These are phyloP conservation scores for Iris macrosiphon DNA, from an alignment of 106 monocot genomes.

Conservation along the genomic window DNA sequence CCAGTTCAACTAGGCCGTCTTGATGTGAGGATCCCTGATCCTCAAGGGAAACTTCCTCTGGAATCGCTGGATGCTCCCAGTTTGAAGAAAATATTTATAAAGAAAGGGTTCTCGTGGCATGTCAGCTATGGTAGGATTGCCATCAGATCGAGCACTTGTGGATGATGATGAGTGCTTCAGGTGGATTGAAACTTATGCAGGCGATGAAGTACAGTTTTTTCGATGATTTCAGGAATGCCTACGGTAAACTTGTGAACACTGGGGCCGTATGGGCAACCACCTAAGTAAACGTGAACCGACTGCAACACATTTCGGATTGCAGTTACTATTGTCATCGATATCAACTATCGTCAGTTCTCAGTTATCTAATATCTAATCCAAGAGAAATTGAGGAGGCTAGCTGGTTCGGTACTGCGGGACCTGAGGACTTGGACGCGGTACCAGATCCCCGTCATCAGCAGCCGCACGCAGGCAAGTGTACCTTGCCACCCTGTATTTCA, in stretches of 20 bases:
- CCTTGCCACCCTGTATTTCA: no score
- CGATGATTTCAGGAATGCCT: slow-evolving; percentile 59
- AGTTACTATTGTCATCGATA: no score
- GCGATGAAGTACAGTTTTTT: slow-evolving; percentile 60
- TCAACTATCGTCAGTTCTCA: no score
- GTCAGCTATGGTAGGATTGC: slow-evolving; percentile 84
- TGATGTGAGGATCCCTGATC: slow-evolving; percentile 74
- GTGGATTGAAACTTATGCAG: slow-evolving; percentile 77
- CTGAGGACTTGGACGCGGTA: no score
- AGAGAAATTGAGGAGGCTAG: no score
- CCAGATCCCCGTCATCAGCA: no score
- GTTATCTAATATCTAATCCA: no score
- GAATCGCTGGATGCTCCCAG: slow-evolving; percentile 69
- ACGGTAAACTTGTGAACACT: slow-evolving; percentile 66
- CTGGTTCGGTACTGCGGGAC: no score
- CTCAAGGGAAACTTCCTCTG: slow-evolving; percentile 73
- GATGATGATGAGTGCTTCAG: slow-evolving; percentile 93
- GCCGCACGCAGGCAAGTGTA: no score
- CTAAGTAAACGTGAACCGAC: no score
- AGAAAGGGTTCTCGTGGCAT: slow-evolving; percentile 85
- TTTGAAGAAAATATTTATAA: slow-evolving; percentile 64
- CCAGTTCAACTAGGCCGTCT: slow-evolving; percentile 62
- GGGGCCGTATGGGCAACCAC: slow-evolving; percentile 55
- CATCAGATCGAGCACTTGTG: slow-evolving; percentile 71
- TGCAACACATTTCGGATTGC: no score